phyloP scores from a whole-genome alignment of 805 yeast genomes.

The Barnettozyma botsteinii region DNA sequence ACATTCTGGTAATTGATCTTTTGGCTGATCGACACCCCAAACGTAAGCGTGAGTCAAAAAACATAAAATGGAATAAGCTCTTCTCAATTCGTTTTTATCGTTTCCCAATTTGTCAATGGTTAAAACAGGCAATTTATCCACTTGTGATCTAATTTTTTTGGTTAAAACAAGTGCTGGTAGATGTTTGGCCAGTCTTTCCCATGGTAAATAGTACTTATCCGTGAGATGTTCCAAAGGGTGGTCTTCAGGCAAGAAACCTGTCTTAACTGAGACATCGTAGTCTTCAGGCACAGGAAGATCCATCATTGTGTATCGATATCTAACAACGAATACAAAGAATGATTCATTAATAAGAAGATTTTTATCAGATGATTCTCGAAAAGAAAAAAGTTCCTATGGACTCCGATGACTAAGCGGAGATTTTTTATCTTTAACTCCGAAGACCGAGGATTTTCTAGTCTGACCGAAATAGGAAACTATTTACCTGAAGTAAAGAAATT shows the following conservation, averaged over 20 bases:
- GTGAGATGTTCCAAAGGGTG: conserved; percentile 59
- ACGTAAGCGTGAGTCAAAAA: conserved; percentile 85
- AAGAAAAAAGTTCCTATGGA: too few relatives aligned
- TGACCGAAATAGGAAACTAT: too few relatives aligned
- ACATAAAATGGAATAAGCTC: conserved; percentile 77
- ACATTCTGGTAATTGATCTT: conserved; percentile 57
- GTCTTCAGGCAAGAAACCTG: conserved; percentile 76
- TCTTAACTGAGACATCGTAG: conserved; percentile 61
- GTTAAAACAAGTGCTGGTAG: conserved; percentile 73
- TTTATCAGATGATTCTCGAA: too few relatives aligned
- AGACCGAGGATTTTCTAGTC: too few relatives aligned
- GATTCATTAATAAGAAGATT: too few relatives aligned
- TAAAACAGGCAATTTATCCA: conserved; percentile 62
- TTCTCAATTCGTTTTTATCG: conserved; percentile 49
- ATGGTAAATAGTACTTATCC: conserved; percentile 56
- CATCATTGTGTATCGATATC: conserved; percentile 12
- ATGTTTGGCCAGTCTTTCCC: conserved; percentile 67
- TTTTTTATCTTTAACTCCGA: too few relatives aligned
- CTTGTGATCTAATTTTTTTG: conserved; percentile 49
- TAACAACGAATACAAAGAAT: too few relatives aligned
- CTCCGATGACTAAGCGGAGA: too few relatives aligned
- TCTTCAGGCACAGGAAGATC: conserved; percentile 48
- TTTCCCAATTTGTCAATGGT: conserved; percentile 35
- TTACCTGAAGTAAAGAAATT: too few relatives aligned
- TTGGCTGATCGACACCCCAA: conserved; percentile 70